Base-by-base conservation (phyloP, 148 eudicot species). In the Gaultheria prostrata region DNA sequence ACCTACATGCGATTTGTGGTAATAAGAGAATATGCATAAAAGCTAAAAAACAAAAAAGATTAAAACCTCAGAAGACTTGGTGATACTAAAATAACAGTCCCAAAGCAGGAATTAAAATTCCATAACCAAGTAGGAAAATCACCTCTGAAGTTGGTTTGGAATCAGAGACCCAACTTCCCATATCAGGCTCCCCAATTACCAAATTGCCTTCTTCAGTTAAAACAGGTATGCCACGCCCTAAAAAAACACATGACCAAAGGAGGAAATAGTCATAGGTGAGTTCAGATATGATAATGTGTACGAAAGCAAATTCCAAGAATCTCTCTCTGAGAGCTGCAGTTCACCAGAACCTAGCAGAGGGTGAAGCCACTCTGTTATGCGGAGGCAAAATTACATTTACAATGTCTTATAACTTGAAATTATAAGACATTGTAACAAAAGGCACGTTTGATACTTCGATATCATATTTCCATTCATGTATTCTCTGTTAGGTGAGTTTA, bases 131-230 rank as follows among this genome's bases (percentile, higher is more conserved):
- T 50, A 33, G 50, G 33, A 32, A 73, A 51, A 77, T 48, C 83
- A 97, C 99, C 98, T 94, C 98, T 54, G 96, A 88, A 71, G 91
- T 86, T 50, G 94, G 89, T 28, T 89, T 61, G 0, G 92, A 85
- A 85, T 92, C 93, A 63, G 87, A 82, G 33, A 80, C 73, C 83
- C 79, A 90, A 86, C 86, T 87, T 80, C 84, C 88, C 88, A 88
- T 90, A 46, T 88, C 94, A 79, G 89, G 85, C 75, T 90, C 93
- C 35, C 86, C 87, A 74, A 91, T 85, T 75, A 95, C 87, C 17
- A 92, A 85, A 76, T 90, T 91, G 67, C 99, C 98, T 85, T 92
- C 95, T 89, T 95, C 99, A 84, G 93, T 90, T 88, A 97, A 81
- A 78, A 97, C 76, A 79, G 98, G 99, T 57, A 93, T 83, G 78